A percentile compares a stretch with the other conserved stretches of the same genome.
Conservation (phyloP, 2,329 filamentous ascomycete genomes). For the Trichoderma afroharzianum region DNA sequence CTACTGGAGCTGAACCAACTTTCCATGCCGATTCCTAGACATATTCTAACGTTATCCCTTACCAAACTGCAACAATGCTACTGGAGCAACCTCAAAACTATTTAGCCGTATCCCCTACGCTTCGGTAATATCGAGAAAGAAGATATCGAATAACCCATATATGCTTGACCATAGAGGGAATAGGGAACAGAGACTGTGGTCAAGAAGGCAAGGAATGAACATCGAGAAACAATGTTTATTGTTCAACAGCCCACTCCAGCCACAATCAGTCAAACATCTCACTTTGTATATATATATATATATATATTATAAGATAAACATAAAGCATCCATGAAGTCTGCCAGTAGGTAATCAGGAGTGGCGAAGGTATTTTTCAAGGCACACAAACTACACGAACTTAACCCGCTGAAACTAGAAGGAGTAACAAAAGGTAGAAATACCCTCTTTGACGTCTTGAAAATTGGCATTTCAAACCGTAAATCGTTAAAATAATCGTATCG, state of each 20-base stretch:
- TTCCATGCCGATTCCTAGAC: neutral
- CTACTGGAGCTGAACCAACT: neutral
- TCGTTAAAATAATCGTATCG: neutral
- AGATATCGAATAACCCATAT: neutral
- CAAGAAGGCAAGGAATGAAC: neutral
- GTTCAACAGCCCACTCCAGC: neutral
- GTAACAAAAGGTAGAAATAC: neutral
- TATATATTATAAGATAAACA: too few species aligned
- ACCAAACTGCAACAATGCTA: neutral
- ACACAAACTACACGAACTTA: neutral
- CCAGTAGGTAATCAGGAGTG: neutral
- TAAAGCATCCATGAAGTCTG: neutral
- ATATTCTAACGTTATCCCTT: neutral
- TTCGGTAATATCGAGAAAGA: neutral
- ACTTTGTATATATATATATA: too few species aligned
- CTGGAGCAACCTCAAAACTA: neutral
- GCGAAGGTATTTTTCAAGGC: neutral
- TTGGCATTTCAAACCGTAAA: neutral
- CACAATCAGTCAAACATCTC: neutral
- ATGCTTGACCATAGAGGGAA: neutral
- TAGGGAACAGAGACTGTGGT: neutral
- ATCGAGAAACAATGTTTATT: neutral
- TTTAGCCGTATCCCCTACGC: neutral
- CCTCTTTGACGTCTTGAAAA: neutral
- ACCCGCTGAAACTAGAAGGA: neutral